Base-by-base conservation (phyloP, 2,329 filamentous ascomycete species). In the Ophiostoma perfectum region DNA sequence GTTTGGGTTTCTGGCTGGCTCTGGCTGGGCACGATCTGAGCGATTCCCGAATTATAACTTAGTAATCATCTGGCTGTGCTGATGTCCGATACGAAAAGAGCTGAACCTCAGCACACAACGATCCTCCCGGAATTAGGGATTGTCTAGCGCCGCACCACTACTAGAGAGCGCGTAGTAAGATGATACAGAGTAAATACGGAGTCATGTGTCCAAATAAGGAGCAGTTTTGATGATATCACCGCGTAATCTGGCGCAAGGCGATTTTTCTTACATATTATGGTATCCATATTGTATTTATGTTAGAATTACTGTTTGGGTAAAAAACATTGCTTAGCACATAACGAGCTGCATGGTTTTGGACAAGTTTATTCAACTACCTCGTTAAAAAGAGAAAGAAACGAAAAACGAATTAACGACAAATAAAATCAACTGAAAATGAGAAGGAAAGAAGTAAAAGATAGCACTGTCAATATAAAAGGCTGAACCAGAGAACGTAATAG, bases 41-140 rank as follows among this genome's bases (percentile, higher is more conserved):
- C 27, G 27, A 2, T 27, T 27, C 27, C 27, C 27, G 27, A 27
- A 27, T 27, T 27, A 27, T 27, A 27, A 27, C 27, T 27, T 27
- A 27, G 27, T 27, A 27, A 27, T 27, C 27, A 27, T 27, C 27
- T 27, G 27, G 27, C 27, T 1, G 27, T 27, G 27, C 27, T 27
- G 27, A 27, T 27, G 27, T 27, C 27, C 27, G 27, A 1, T 27
- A 27, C 27, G 27, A 27, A 27, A 27, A 27, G 27, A 27, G 27
- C 27, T 27, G 27, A 27, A 27, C 27, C 27, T 27, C 27, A 27
- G 27, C 27, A 27, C 27, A 27, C 27, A 27, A 27, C 6, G 49
- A n/a, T n/a, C 49, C 18, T 27, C 27, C 49, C 49, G 49, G 49
- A 55, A 55, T 55, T 55, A 55, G 14, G 47, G 47, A 49, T 49